phyloP scores from a whole-genome alignment of 1,139 yeast genomes.

The Pichia sp. region DNA sequence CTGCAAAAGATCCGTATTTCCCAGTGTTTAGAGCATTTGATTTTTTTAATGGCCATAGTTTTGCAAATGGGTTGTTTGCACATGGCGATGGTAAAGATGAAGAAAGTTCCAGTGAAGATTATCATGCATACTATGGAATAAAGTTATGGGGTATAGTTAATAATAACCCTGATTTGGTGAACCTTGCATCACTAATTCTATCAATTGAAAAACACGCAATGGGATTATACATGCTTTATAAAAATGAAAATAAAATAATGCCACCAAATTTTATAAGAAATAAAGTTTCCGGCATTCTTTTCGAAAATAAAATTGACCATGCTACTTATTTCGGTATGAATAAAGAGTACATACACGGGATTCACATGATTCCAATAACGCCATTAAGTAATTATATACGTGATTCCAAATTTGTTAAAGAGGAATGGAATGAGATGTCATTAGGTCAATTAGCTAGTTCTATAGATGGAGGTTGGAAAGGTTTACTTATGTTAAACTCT shows the following conservation, averaged over 20 bases:
- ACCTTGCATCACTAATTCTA: constrained; percentile 56
- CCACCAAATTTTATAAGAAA: constrained; percentile 53
- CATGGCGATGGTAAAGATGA: constrained; percentile 77
- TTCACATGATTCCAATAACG: constrained; percentile 88
- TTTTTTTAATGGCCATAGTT: constrained; percentile 74
- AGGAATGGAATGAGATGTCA: constrained; percentile 66
- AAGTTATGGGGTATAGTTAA: constrained; percentile 62
- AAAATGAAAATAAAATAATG: constrained; percentile 45
- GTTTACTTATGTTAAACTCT: constrained; percentile 69
- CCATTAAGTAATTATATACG: constrained; percentile 78
- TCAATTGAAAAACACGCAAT: constrained; percentile 52
- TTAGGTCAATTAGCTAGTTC: constrained; percentile 43
- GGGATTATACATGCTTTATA: constrained; percentile 55
- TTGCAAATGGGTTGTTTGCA: constrained; percentile 72
- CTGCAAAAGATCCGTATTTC: constrained; percentile 47
- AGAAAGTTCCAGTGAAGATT: constrained; percentile 73
- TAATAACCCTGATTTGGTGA: constrained; percentile 45
- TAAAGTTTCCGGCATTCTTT: constrained; percentile 69
- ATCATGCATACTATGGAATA: constrained; percentile 65
- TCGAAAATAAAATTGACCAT: constrained; percentile 86
- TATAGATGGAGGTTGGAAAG: constrained; percentile 80
- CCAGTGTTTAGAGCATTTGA: constrained; percentile 75
- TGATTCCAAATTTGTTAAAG: constrained; percentile 56
- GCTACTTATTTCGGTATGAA: constrained; percentile 82
- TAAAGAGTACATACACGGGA: constrained; percentile 84